A percentile compares a stretch with the other conserved stretches of the same genome.
Conservation (phyloP, 2,329 filamentous ascomycete species). For the Aspergillus tubingensis region DNA sequence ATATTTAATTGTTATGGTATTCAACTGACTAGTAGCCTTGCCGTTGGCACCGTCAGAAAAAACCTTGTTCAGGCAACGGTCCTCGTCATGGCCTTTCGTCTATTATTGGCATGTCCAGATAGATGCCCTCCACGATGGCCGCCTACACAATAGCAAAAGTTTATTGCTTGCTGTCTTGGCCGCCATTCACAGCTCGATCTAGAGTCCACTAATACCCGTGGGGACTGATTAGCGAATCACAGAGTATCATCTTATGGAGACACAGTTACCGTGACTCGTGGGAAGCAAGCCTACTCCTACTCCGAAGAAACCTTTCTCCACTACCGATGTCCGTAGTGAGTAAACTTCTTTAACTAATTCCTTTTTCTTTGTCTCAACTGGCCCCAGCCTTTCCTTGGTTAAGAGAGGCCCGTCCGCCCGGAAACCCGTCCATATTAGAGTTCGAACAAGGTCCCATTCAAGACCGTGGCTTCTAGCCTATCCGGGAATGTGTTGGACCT, state of each 20-base stretch:
- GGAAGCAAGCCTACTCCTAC: background rate
- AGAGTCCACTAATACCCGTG: background rate
- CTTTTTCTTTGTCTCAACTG: constrained; percentile 2
- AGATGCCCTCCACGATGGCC: background rate
- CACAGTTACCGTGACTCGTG: background rate
- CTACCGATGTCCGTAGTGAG: background rate
- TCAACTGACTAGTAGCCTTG: background rate
- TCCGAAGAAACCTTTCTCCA: background rate
- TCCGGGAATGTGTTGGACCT: constrained; percentile 5
- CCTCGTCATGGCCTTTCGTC: background rate
- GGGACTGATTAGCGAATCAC: background rate
- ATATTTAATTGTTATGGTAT: background rate
- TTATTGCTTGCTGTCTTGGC: background rate
- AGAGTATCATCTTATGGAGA: background rate
- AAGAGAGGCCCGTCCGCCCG: background rate
- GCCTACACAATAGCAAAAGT: background rate
- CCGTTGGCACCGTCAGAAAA: background rate
- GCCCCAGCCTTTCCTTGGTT: background rate
- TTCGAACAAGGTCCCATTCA: constrained; percentile 5
- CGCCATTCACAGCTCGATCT: background rate
- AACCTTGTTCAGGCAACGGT: background rate
- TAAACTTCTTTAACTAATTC: background rate
- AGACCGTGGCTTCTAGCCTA: background rate
- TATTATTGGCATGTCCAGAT: background rate
- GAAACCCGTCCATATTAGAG: background rate